Evolutionary conservation across 441 rosid genomes (phyloP).

Genomic region (Gossypium gossypioides): DNA sequence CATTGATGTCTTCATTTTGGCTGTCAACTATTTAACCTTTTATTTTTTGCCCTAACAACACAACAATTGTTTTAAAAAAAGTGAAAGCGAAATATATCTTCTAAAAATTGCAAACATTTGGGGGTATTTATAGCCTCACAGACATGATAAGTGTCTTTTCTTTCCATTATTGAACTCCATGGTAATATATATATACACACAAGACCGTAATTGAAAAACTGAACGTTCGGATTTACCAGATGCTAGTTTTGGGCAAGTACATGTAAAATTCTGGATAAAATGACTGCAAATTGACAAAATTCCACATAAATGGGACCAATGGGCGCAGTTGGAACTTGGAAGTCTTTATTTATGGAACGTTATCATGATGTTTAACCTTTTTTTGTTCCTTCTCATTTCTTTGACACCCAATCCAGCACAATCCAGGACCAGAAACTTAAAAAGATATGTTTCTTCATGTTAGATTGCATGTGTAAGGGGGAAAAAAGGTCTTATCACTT

Average conservation of each 20-base stretch:
- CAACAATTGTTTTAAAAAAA: not conserved
- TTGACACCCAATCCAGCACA: not conserved
- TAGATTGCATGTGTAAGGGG: not conserved
- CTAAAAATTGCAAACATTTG: conserved; percentile 8
- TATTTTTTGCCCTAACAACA: not conserved
- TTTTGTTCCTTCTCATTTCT: not conserved
- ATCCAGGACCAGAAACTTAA: conserved; percentile 4
- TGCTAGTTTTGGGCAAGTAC: not conserved
- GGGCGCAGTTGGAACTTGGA: not conserved
- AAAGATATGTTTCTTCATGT: not conserved
- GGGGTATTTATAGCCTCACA: conserved; percentile 27
- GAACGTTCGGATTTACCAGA: not conserved
- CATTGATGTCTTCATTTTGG: not conserved
- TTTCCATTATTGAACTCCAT: not conserved
- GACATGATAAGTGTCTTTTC: not conserved
- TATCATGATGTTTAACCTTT: conserved; percentile 17
- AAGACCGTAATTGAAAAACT: too few relatives aligned
- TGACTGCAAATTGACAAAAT: not conserved
- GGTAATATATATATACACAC: too few relatives aligned
- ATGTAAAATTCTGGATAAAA: conserved; percentile 1
- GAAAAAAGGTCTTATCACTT: not conserved
- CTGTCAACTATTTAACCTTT: not conserved
- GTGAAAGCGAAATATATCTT: conserved; percentile 29
- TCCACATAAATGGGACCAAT: not conserved
- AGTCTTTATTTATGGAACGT: conserved; percentile 18